Percentiles rank a stretch among this genome's conserved stretches.
phyloP scores from a whole-genome alignment of 169 alveolate genomes.

The Plasmodium relictum region DNA sequence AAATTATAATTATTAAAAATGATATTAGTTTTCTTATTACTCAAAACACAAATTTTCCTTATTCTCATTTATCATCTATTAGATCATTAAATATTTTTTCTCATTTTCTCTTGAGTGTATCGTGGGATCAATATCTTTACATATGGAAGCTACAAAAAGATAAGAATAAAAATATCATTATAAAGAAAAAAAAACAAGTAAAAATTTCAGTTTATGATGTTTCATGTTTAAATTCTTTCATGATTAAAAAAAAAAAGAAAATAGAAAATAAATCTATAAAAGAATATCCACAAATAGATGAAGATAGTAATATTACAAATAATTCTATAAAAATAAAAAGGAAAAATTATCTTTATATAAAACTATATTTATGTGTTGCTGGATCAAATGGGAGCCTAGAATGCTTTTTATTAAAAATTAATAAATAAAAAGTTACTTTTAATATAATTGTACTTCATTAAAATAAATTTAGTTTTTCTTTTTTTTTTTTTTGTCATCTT shows the following conservation, averaged over 20 bases:
- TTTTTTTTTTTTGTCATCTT: neutral
- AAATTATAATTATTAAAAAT: constrained; percentile 6
- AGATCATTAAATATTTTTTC: constrained; percentile 36
- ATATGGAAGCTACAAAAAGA: constrained; percentile 35
- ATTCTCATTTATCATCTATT: constrained; percentile 62
- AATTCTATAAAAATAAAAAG: neutral
- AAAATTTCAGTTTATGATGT: constrained; percentile 74
- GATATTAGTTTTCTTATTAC: constrained; percentile 3
- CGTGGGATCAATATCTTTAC: constrained; percentile 69
- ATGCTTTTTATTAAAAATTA: neutral
- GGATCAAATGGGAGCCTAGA: constrained; percentile 30
- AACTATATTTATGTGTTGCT: constrained; percentile 9
- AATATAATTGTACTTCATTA: neutral
- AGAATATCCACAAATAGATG: neutral
- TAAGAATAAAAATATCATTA: neutral
- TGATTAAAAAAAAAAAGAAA: constrained; percentile 16
- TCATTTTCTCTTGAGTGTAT: constrained; percentile 23
- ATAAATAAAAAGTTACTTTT: neutral
- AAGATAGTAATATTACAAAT: neutral
- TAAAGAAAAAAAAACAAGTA: constrained; percentile 1
- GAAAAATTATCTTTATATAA: neutral
- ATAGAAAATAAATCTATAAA: neutral
- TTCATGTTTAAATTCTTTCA: constrained; percentile 36
- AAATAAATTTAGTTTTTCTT: neutral
- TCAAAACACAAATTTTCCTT: constrained; percentile 22